Conservation (phyloP, 495 filamentous ascomycete genomes). For the Cudoniella acicularis region DNA sequence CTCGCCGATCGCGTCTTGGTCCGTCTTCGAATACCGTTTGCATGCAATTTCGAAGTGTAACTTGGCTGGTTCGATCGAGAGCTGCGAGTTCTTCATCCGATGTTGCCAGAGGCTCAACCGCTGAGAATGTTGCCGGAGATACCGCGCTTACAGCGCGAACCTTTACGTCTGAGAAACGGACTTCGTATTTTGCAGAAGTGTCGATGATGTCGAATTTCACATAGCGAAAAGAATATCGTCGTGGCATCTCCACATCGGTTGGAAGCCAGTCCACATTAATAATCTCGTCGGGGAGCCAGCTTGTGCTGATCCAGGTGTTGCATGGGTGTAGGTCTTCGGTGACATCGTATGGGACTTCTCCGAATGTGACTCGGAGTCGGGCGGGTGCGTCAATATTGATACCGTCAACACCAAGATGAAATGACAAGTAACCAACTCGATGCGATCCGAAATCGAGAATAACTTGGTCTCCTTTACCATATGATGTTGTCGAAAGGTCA, state of each 20-base stretch:
- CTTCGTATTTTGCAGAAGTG: conserved; percentile 26
- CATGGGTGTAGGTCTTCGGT: conserved; percentile 19
- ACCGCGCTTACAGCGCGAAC: conserved; percentile 21
- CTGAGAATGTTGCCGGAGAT: not conserved
- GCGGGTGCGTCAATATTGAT: conserved; percentile 29
- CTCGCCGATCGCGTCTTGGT: conserved; percentile 25
- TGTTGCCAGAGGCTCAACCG: not conserved
- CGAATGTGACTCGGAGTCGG: conserved; percentile 26
- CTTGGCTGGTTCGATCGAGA: conserved; percentile 21
- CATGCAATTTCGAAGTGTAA: conserved; percentile 29
- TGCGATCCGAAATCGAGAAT: conserved; percentile 31
- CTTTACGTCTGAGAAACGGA: conserved; percentile 20
- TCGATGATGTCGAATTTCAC: conserved; percentile 25
- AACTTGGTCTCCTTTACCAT: conserved; percentile 25
- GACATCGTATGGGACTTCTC: conserved; percentile 28
- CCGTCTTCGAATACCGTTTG: conserved; percentile 31
- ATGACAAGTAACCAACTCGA: conserved; percentile 28
- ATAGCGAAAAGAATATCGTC: conserved; percentile 28
- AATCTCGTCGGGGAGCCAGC: conserved; percentile 29
- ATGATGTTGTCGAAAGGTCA: conserved; percentile 14
- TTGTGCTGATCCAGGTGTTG: conserved; percentile 29
- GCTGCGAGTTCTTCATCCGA: conserved; percentile 4
- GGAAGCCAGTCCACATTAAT: conserved; percentile 29
- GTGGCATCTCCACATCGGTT: conserved; percentile 19
- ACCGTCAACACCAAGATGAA: conserved; percentile 25